Conservation (phyloP, 768 basidiomycete species). For the Mycena chlorophos region DNA sequence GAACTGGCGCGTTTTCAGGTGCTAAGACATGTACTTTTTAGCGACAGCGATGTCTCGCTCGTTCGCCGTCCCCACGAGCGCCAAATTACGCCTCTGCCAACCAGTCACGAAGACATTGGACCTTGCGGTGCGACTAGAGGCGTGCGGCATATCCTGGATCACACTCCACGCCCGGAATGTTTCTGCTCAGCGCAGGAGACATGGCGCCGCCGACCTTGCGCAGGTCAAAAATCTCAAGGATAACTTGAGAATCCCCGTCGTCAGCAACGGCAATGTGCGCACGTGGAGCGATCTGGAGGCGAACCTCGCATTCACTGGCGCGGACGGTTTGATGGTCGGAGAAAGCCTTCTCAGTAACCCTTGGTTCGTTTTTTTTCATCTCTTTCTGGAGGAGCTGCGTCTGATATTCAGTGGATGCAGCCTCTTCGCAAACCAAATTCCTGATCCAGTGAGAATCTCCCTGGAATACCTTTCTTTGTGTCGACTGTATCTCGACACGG, state of each 20-base stretch:
- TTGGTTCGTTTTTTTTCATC: conserved; percentile 44
- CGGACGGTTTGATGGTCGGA: conserved; percentile 80
- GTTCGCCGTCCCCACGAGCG: conserved; percentile 62
- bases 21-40: conserved; percentile 24
- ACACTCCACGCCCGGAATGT: conserved; percentile 76
- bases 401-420: conserved; percentile 33
- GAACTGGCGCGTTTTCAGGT: background rate
- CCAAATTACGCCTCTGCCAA: conserved; percentile 64
- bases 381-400: background rate
- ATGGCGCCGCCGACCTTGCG: conserved; percentile 68
- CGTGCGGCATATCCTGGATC: conserved; percentile 68
- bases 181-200: conserved; percentile 65
- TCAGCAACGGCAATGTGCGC: conserved; percentile 81
- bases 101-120: conserved; percentile 53
- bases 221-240: conserved; percentile 59
- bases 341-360: conserved; percentile 77
- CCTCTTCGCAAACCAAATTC: conserved; percentile 53
- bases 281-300: conserved; percentile 52
- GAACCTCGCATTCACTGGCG: conserved; percentile 57
- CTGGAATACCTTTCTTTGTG: conserved; percentile 71
- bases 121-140: conserved; percentile 58
- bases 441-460: conserved; percentile 66
- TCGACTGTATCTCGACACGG: conserved; percentile 48
- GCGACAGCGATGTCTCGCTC: conserved; percentile 66
- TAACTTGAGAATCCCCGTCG: conserved; percentile 52